These are phyloP conservation scores for Penicillium bialowiezense DNA, from an alignment of 495 filamentous ascomycete genomes.

Conservation along the genomic window DNA sequence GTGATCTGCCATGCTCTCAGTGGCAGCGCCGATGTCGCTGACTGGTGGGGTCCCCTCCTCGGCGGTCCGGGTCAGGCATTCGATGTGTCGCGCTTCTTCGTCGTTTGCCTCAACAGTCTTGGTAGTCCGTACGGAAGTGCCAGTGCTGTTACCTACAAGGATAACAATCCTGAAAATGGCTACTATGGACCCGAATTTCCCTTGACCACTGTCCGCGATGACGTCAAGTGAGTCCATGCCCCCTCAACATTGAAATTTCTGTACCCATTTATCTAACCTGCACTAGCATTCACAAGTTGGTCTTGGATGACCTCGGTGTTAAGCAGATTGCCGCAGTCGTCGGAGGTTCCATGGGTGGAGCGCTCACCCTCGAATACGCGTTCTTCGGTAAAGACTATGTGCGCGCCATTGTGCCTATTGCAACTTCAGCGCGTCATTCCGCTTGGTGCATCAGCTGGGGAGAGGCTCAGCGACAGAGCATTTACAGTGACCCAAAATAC, in stretches of 20 bases:
- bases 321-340: slow-evolving; percentile 83
- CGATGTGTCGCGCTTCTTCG: slow-evolving; percentile 87
- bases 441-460: slow-evolving; percentile 99
- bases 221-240: slow-evolving; percentile 69
- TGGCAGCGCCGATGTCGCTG: slow-evolving; percentile 90
- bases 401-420: slow-evolving; percentile 85
- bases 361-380: slow-evolving; percentile 95
- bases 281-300: slow-evolving; percentile 77
- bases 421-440: slow-evolving; percentile 90
- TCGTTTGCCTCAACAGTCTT: slow-evolving; percentile 93
- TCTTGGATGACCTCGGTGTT: slow-evolving; percentile 87
- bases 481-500: slow-evolving; percentile 97
- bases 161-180: slow-evolving; percentile 69
- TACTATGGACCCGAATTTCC: slow-evolving; percentile 96
- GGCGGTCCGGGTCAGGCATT: slow-evolving; percentile 88
- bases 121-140: slow-evolving; percentile 96
- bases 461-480: slow-evolving; percentile 95
- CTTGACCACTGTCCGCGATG: slow-evolving; percentile 89
- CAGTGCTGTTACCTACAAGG: slow-evolving; percentile 86
- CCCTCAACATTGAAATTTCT: neutral
- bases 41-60: slow-evolving; percentile 97
- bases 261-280: slow-evolving; percentile 18
- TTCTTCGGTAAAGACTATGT: slow-evolving; percentile 96
- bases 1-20: slow-evolving; percentile 97
- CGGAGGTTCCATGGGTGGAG: slow-evolving; percentile 97